phyloP scores from a whole-genome alignment of 78 protist species.

The Dictyostelium capitatum region DNA sequence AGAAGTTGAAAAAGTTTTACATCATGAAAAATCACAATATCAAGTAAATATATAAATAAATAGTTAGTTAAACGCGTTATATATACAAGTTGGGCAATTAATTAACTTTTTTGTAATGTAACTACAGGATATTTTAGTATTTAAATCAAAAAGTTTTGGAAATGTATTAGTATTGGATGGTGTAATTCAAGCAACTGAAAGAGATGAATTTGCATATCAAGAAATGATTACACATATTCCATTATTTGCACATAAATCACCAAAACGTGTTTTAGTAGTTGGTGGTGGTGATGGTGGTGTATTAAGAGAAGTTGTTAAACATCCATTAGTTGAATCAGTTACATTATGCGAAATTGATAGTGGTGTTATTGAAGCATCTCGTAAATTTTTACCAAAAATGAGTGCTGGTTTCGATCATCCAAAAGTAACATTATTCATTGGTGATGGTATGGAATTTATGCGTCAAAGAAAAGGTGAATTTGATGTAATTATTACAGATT shows the following conservation, averaged over 20 bases:
- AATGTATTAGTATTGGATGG: slow-evolving; percentile 96
- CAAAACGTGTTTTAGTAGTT: slow-evolving; percentile 93
- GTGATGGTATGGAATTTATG: slow-evolving; percentile 95
- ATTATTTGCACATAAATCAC: slow-evolving; percentile 92
- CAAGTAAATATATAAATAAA: slow-evolving; percentile 73
- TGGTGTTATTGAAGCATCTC: slow-evolving; percentile 90
- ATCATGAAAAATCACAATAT: slow-evolving; percentile 86
- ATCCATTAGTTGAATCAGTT: slow-evolving; percentile 87
- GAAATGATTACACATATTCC: slow-evolving; percentile 98
- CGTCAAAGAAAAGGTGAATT: slow-evolving; percentile 73
- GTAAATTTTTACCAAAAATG: slow-evolving; percentile 86
- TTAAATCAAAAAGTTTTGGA: slow-evolving; percentile 94
- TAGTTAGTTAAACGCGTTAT: neutral
- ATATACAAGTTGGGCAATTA: too few species aligned
- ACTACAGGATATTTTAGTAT: slow-evolving; percentile 82
- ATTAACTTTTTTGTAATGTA: too few species aligned
- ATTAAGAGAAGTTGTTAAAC: slow-evolving; percentile 93
- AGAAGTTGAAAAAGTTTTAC: slow-evolving; percentile 93
- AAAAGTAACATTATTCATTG: slow-evolving; percentile 82
- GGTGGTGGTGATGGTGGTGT: slow-evolving; percentile 99
- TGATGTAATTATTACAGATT: slow-evolving; percentile 98
- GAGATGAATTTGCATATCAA: slow-evolving; percentile 98
- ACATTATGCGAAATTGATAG: slow-evolving; percentile 94
- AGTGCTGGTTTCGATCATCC: slow-evolving; percentile 91
- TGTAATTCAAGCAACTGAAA: slow-evolving; percentile 95